Percentiles rank a stretch among this genome's conserved stretches.
phyloP scores from a whole-genome alignment of 2,329 filamentous ascomycete genomes.

The Sporothrix euskadiensis region DNA sequence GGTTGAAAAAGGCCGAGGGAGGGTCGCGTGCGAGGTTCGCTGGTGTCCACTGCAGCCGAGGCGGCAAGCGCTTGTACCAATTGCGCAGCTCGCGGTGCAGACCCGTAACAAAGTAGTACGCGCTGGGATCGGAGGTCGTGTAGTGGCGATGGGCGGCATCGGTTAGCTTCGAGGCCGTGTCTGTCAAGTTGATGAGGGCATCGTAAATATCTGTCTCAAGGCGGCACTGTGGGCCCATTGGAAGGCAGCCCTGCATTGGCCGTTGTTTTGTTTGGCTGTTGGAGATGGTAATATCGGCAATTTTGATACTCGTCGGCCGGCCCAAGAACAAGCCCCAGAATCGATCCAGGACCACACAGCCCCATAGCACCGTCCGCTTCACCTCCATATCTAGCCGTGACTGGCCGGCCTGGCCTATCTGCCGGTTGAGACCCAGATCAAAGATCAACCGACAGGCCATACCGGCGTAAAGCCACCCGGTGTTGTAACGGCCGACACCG shows the following conservation, averaged over 20 bases:
- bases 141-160: conserved; percentile 25
- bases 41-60: conserved; percentile 37
- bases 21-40: conserved; percentile 35
- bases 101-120: conserved; percentile 28
- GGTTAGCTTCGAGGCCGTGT: conserved; percentile 27
- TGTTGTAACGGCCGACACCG: conserved; percentile 32
- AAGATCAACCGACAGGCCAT: conserved; percentile 32
- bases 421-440: conserved; percentile 32
- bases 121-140: conserved; percentile 26
- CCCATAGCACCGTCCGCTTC: conserved; percentile 32
- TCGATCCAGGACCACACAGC: conserved; percentile 29
- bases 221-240: conserved; percentile 26
- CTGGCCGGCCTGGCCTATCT: conserved; percentile 24
- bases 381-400: conserved; percentile 29
- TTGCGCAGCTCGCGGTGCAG: conserved; percentile 29
- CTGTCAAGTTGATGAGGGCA: conserved; percentile 30
- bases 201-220: conserved; percentile 32
- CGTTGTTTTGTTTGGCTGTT: conserved; percentile 24
- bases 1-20: conserved; percentile 25
- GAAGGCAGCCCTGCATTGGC: conserved; percentile 23
- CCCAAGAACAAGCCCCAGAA: conserved; percentile 32
- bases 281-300: conserved; percentile 30
- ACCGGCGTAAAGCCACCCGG: conserved; percentile 31
- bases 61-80: conserved; percentile 28
- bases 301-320: conserved; percentile 32